Evolutionary conservation across 106 monocot species (phyloP).

Genomic region (Dioscorea dumetorum): DNA sequence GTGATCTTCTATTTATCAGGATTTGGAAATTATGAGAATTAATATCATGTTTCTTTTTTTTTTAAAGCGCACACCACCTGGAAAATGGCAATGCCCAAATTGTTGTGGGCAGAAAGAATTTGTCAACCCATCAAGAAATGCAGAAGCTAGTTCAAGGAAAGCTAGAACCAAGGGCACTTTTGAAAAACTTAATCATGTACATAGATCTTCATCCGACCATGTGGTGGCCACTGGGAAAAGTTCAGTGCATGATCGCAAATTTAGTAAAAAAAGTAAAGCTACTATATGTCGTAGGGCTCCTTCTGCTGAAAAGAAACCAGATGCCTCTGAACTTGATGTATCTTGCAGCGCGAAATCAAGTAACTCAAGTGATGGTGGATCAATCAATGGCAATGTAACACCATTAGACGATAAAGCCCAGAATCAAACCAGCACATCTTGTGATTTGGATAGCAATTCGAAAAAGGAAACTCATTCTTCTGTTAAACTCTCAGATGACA

Average conservation of each 20-base stretch:
- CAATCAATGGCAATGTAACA: slow-evolving; percentile 7
- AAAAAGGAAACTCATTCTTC: slow-evolving; percentile 17
- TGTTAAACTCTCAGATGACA: slow-evolving; percentile 13
- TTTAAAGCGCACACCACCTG: slow-evolving; percentile 64
- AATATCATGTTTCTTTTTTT: slow-evolving; percentile 1
- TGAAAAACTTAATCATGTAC: slow-evolving; percentile 23
- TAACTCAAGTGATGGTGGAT: slow-evolving; percentile 15
- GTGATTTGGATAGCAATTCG: slow-evolving; percentile 22
- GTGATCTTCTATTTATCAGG: slow-evolving; percentile 9
- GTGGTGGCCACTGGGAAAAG: slow-evolving; percentile 12
- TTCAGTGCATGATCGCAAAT: slow-evolving; percentile 12
- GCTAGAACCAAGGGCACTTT: slow-evolving; percentile 36
- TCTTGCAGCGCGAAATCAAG: slow-evolving; percentile 36
- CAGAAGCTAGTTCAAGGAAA: slow-evolving; percentile 34
- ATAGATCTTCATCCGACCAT: slow-evolving; percentile 24
- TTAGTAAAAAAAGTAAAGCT: slow-evolving; percentile 40
- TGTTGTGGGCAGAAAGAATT: slow-evolving; percentile 45
- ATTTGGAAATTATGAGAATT: neutral
- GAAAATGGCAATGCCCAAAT: slow-evolving; percentile 79
- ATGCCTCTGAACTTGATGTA: slow-evolving; percentile 21
- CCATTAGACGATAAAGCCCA: slow-evolving; percentile 10
- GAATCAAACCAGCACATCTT: slow-evolving; percentile 15
- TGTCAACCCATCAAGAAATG: slow-evolving; percentile 16
- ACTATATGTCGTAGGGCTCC: slow-evolving; percentile 2
- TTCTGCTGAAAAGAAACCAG: slow-evolving; percentile 21